These are phyloP conservation scores for Benincasa hispida DNA, from an alignment of 306 rosid species.

Conservation along the genomic window DNA sequence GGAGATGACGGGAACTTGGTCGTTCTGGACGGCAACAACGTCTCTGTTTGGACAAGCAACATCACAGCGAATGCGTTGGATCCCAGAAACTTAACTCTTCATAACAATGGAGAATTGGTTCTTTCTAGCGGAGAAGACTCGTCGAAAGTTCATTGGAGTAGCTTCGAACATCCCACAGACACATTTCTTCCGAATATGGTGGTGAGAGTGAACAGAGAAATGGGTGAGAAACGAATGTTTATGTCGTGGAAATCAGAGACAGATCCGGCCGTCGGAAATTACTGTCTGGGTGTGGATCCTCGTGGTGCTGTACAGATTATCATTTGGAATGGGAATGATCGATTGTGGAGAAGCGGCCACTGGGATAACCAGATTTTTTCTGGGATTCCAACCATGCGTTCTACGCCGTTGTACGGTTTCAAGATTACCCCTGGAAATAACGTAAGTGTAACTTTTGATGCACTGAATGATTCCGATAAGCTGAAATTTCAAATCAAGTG, in stretches of 20 bases:
- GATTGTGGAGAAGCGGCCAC: conserved; percentile 79
- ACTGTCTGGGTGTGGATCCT: conserved; percentile 55
- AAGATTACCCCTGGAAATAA: conserved; percentile 3
- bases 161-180: conserved; percentile 51
- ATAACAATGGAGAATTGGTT: conserved; percentile 33
- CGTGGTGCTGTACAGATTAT: conserved; percentile 48
- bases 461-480: conserved; percentile 1
- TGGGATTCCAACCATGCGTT: conserved; percentile 35
- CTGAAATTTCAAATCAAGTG: conserved; percentile 44
- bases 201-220: conserved; percentile 16
- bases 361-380: conserved; percentile 48
- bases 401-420: conserved; percentile 31
- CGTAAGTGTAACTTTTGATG: conserved; percentile 17
- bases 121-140: conserved; percentile 7
- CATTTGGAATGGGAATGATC: conserved; percentile 42
- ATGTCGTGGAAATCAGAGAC: conserved; percentile 53
- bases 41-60: conserved; percentile 34
- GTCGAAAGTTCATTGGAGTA: conserved; percentile 25
- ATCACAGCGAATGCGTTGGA: conserved; percentile 1
- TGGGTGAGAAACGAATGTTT: conserved; percentile 21
- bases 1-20: conserved; percentile 35
- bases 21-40: conserved; percentile 23
- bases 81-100: conserved; percentile 18
- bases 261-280: conserved; percentile 52
- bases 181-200: conserved; percentile 61